Base-by-base conservation (phyloP, 2,329 filamentous ascomycete genomes). In the Phaeosphaeriaceae sp. region DNA sequence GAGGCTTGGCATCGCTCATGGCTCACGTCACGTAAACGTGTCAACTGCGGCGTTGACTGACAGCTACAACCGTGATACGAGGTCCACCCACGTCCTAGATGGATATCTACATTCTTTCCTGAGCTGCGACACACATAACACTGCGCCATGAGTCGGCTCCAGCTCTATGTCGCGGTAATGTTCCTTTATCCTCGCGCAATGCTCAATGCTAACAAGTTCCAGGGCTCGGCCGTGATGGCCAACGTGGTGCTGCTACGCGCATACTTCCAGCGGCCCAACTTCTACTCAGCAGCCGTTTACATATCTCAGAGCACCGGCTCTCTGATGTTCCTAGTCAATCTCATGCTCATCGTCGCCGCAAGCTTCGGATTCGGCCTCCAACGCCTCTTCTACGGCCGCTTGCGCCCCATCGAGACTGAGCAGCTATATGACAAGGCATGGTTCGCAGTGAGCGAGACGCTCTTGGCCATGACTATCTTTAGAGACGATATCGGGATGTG, bases 391-490 rank as follows among this genome's bases (percentile, higher is more conserved):
- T 99, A 94, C 73, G 95, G 95, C 60, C 89, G 88, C 19, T 86
- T 99, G 21, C 92, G 96, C 66, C 90, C 93, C 24, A 92, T 96
- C 81, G 95, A 99, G 82, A 91, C 95, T 70, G 96, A 99, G 78
- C 94, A 98, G 76, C 86, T 99, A 15, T 97, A 96, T 75, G 95
- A 99, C 78, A 94, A 94, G 78, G 93, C 91, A 50, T 99, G 96
- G 96, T 97, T 97, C 74, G 94, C 95, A 41, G 91, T 98, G 42
- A 97, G 94, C 48, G 95, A 99, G 81, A 99, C 95, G 63, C 92
- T 93, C 73, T 84, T 99, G 63, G 95, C 95, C 27, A 98, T 99
- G 94, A 97, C 95, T 27, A 97, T 97, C 65, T 98, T 99, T 78
- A 86, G 95, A 46, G 95, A 97, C 63, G 93, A 98, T 76, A 88